Percentiles rank a stretch among this genome's conserved stretches.
Evolutionary conservation across 176 grass and related monocot species (phyloP).

Genomic region (Elymus sibiricus): DNA sequence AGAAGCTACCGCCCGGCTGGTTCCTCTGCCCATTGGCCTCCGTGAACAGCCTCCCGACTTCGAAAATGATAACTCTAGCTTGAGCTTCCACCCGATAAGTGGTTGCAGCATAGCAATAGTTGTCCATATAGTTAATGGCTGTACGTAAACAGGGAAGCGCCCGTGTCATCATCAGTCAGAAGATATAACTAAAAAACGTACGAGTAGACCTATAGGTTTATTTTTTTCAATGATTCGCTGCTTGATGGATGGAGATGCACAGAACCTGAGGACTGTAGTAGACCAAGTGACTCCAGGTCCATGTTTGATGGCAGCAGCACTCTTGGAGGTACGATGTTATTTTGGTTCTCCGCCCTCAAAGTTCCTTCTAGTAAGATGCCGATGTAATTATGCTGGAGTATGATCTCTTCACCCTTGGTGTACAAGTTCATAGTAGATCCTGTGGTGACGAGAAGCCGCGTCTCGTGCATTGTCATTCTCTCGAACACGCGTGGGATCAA

Average conservation of each 20-base stretch:
- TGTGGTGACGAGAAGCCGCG: slow-evolving; percentile 63
- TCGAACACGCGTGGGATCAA: slow-evolving; percentile 82
- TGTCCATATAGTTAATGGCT: slow-evolving; percentile 44
- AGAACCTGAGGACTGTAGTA: slow-evolving; percentile 76
- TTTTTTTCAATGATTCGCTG: background rate
- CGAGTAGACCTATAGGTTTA: background rate
- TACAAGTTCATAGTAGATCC: slow-evolving; percentile 61
- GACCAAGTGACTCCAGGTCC: slow-evolving; percentile 46
- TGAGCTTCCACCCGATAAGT: slow-evolving; percentile 68
- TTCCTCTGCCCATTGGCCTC: slow-evolving; percentile 39
- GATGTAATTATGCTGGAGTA: slow-evolving; percentile 48
- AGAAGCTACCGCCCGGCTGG: slow-evolving; percentile 40
- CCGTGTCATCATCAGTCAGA: background rate
- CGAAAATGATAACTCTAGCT: slow-evolving; percentile 65
- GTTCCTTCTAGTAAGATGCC: slow-evolving; percentile 88
- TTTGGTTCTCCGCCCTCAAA: slow-evolving; percentile 47
- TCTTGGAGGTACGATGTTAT: slow-evolving; percentile 54
- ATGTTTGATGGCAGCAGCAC: slow-evolving; percentile 43
- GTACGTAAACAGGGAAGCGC: background rate
- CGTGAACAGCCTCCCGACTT: slow-evolving; percentile 16
- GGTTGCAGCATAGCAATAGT: slow-evolving; percentile 34
- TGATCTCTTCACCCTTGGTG: slow-evolving; percentile 64
- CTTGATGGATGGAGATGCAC: background rate
- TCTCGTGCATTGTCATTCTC: slow-evolving; percentile 80
- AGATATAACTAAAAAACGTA: background rate